phyloP scores from a whole-genome alignment of 495 filamentous ascomycete species.

The Schizothecium vesticola region DNA sequence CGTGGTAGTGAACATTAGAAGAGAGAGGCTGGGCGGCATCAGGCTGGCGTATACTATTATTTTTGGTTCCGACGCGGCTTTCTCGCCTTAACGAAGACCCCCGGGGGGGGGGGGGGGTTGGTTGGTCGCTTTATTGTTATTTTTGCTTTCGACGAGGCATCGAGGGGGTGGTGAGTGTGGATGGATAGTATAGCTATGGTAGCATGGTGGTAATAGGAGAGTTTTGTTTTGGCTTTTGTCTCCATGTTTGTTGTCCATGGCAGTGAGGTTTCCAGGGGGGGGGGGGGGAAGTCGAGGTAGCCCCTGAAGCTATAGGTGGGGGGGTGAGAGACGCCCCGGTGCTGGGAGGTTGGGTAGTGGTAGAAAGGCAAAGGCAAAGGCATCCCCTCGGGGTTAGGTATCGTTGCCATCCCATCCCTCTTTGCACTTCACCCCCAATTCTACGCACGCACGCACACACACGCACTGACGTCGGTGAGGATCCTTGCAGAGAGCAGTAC shows the following conservation, averaged over 20 bases:
- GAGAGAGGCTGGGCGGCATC: conserved; percentile 9
- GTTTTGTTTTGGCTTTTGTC: not conserved
- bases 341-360: no score
- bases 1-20: conserved; percentile 8
- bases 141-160: not conserved
- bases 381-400: no score
- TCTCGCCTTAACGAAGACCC: not conserved
- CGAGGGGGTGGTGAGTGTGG: not conserved
- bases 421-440: not conserved
- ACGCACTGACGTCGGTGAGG: conserved; percentile 1
- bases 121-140: not conserved
- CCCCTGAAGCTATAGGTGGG: no score
- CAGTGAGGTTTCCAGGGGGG: no score
- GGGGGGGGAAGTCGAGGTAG: no score
- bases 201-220: not conserved
- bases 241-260: no score
- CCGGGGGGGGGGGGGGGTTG: no score
- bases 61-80: conserved; percentile 3
- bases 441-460: not conserved
- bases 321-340: no score
- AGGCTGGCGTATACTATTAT: conserved; percentile 12
- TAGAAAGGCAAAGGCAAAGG: no score
- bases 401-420: no score
- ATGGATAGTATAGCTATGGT: not conserved
- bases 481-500: not conserved